Percentiles rank a stretch among this genome's conserved stretches.
Conservation (phyloP, 805 yeast genomes). For the Isabelozyma heimii region DNA sequence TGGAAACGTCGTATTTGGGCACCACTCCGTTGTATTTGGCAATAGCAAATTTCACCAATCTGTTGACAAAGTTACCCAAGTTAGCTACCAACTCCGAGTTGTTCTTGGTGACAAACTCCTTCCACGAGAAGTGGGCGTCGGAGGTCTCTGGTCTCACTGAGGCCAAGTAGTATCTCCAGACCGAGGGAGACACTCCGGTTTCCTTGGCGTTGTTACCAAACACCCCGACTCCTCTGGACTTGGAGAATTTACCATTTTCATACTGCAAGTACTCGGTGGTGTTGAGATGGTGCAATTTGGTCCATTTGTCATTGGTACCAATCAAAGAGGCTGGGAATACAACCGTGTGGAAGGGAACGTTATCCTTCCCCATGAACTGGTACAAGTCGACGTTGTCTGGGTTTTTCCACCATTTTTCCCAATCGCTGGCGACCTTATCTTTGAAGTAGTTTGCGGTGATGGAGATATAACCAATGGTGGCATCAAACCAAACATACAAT, state of each 20-base stretch:
- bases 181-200: constrained; percentile 86
- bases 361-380: constrained; percentile 99
- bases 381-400: constrained; percentile 86
- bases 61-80: constrained; percentile 94
- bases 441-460: constrained; percentile 86
- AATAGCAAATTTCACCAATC: constrained; percentile 83
- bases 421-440: constrained; percentile 39
- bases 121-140: constrained; percentile 97
- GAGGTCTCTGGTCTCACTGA: constrained; percentile 92
- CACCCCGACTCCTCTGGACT: constrained; percentile 97
- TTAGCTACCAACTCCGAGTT: constrained; percentile 93
- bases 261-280: constrained; percentile 97
- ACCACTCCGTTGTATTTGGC: constrained; percentile 92
- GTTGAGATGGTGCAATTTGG: constrained; percentile 82
- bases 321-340: constrained; percentile 92
- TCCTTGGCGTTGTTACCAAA: constrained; percentile 97
- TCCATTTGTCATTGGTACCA: constrained; percentile 89
- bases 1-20: constrained; percentile 57
- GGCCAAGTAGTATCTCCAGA: constrained; percentile 96
- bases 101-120: constrained; percentile 89
- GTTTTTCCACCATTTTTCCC: constrained; percentile 93
- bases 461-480: constrained; percentile 93
- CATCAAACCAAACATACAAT: constrained; percentile 98
- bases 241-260: constrained; percentile 97
- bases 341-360: constrained; percentile 97